Evolutionary conservation across 1,139 yeast species (phyloP), one percentile per base, ranked within the genome.

Genomic region (Lodderomyces metapsilosis): DNA sequence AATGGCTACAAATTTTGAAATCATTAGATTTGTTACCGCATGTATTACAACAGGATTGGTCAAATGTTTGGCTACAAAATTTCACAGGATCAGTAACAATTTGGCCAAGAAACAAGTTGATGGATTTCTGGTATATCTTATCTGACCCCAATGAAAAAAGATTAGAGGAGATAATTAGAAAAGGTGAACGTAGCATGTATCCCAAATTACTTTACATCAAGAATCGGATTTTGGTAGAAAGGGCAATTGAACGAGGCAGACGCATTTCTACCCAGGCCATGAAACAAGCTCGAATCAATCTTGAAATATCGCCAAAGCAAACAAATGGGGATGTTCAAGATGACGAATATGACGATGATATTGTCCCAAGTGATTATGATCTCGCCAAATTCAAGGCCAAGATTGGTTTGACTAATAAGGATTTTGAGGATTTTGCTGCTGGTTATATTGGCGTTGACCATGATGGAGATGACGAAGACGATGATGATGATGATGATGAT

Each of bases 41-140:
- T 48, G 59, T 84, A 37, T 62, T 82, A 62, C 85, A 84, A 52
- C 89, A 82, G 57, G 94, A 86, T 59, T 86, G 92, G 92, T 82
- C 86, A 54, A 81, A 79, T 53, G 72, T 86, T 34, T 86, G 87
- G 76, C 63, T 86, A 30, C 95, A 86, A 61, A 69, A 76, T 44
- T 86, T 86, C 53, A 78, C 84, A 34, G 95, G 95, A 2, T 71
- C 86, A 0, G 81, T 86, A 9, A 86, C 94, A 0, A 71, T 86
- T 23, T 85, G 89, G 83, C 94, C 94, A 3, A 72, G 82, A 49
- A 77, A 81, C 50, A 65, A 66, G 35, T 58, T 83, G 13, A 61
- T 57, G 30, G 94, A 86, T 56, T 80, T 84, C 52, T 73, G 72
- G 68, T 74, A 81, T 54, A 81, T 86, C 34, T 64, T 86, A 42